phyloP scores from a whole-genome alignment of 257 asterid species.

The Craterostigma plantagineum region DNA sequence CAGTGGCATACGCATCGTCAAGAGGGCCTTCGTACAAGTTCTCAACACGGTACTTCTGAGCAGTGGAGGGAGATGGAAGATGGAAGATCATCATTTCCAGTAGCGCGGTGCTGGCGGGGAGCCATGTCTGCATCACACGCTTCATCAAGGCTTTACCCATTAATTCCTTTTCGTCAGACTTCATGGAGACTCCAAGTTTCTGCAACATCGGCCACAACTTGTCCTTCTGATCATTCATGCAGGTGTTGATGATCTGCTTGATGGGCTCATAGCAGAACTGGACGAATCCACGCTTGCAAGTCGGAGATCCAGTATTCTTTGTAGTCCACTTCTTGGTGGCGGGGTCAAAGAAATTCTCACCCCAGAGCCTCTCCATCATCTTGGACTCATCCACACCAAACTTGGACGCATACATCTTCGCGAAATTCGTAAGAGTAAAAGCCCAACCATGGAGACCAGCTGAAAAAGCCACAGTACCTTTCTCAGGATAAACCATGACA shows the following conservation, averaged over 20 bases:
- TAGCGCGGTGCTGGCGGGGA: constrained; percentile 30
- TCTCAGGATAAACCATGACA: constrained; percentile 29
- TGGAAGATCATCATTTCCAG: constrained; percentile 48
- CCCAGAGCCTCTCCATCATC: constrained; percentile 53
- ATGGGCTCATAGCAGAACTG: constrained; percentile 40
- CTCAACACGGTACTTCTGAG: constrained; percentile 38
- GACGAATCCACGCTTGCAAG: constrained; percentile 37
- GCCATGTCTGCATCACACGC: constrained; percentile 48
- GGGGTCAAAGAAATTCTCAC: constrained; percentile 40
- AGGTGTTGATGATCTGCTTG: constrained; percentile 25
- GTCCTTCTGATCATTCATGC: constrained; percentile 33
- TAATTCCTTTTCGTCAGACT: constrained; percentile 31
- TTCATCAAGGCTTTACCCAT: constrained; percentile 39
- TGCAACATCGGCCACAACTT: constrained; percentile 34
- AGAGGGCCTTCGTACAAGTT: constrained; percentile 34
- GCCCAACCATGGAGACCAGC: constrained; percentile 32
- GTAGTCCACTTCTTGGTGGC: constrained; percentile 37
- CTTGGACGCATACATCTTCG: constrained; percentile 33
- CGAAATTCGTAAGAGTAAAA: constrained; percentile 25
- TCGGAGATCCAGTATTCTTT: constrained; percentile 25
- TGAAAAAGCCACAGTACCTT: constrained; percentile 26
- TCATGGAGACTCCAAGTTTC: constrained; percentile 26
- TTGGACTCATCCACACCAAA: constrained; percentile 30
- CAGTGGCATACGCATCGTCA: constrained; percentile 21
- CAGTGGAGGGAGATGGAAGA: constrained; percentile 31